phyloP scores from a whole-genome alignment of 371 early-diverging fungal genomes.

The Conidiobolus incongruus region DNA sequence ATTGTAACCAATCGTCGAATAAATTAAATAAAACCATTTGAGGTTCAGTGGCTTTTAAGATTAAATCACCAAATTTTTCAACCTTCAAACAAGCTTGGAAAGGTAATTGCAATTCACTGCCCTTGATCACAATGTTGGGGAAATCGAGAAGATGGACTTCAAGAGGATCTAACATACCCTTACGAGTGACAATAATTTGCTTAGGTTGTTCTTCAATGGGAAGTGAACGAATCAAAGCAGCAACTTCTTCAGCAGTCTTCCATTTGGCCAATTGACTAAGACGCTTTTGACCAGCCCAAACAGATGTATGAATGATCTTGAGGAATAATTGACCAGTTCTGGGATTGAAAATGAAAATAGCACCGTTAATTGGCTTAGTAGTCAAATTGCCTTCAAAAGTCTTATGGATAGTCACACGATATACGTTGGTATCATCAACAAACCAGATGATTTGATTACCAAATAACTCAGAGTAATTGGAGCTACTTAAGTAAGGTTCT shows the following conservation, averaged over 20 bases:
- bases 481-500: constrained; percentile 90
- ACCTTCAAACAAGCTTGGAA: constrained; percentile 95
- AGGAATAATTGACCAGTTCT: constrained; percentile 95
- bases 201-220: constrained; percentile 98
- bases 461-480: constrained; percentile 94
- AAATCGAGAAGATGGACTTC: constrained; percentile 90
- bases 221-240: constrained; percentile 91
- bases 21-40: constrained; percentile 81
- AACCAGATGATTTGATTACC: constrained; percentile 97
- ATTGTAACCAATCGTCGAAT: constrained; percentile 90
- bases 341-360: constrained; percentile 96
- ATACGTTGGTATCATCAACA: constrained; percentile 97
- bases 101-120: constrained; percentile 86
- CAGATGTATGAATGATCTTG: constrained; percentile 97
- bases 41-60: constrained; percentile 91
- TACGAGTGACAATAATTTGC: constrained; percentile 94
- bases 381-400: constrained; percentile 97
- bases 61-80: constrained; percentile 95
- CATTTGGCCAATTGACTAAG: constrained; percentile 95
- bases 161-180: constrained; percentile 97
- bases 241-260: constrained; percentile 99
- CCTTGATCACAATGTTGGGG: constrained; percentile 96
- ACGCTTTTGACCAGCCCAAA: constrained; percentile 98
- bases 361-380: constrained; percentile 97
- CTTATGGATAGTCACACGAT: constrained; percentile 98